phyloP scores from a whole-genome alignment of 2,329 filamentous ascomycete species.

The Bipolaris oryzae region DNA sequence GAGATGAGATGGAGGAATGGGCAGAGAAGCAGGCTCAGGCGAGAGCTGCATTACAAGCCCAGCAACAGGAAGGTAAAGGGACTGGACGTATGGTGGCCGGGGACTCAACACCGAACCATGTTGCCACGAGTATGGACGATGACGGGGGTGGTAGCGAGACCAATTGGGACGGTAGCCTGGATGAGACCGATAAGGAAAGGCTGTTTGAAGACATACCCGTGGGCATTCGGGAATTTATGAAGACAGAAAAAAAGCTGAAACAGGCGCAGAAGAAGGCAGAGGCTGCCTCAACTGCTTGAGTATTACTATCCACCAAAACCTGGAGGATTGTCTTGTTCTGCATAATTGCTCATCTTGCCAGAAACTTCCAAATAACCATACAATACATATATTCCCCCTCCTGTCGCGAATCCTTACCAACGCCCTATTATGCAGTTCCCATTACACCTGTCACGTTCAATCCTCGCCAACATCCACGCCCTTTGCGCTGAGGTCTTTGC shows the following conservation, averaged over 20 bases:
- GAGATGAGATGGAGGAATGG: constrained; percentile 94
- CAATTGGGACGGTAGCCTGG: constrained; percentile 60
- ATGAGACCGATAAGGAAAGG: constrained; percentile 59
- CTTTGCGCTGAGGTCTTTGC: constrained; percentile 72
- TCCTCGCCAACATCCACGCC: constrained; percentile 78
- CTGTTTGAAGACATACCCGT: constrained; percentile 83
- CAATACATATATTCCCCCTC: neutral
- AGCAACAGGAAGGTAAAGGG: constrained; percentile 33
- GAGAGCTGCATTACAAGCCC: constrained; percentile 56
- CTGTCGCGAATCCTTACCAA: constrained; percentile 4
- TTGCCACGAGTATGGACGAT: constrained; percentile 72
- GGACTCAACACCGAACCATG: constrained; percentile 54
- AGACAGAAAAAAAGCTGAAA: constrained; percentile 88
- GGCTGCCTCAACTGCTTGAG: constrained; percentile 34
- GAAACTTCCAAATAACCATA: constrained; percentile 19
- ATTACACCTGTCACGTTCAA: constrained; percentile 8
- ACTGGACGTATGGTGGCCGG: constrained; percentile 46
- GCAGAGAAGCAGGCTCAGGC: constrained; percentile 69
- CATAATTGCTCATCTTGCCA: constrained; percentile 1
- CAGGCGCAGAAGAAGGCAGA: constrained; percentile 69
- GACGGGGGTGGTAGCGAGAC: constrained; percentile 77
- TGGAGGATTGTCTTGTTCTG: neutral
- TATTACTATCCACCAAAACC: constrained; percentile 1
- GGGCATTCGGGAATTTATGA: constrained; percentile 96
- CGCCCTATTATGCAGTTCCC: constrained; percentile 8